These are phyloP conservation scores for Malus hybrid DNA, from an alignment of 331 rosid species.

Conservation along the genomic window DNA sequence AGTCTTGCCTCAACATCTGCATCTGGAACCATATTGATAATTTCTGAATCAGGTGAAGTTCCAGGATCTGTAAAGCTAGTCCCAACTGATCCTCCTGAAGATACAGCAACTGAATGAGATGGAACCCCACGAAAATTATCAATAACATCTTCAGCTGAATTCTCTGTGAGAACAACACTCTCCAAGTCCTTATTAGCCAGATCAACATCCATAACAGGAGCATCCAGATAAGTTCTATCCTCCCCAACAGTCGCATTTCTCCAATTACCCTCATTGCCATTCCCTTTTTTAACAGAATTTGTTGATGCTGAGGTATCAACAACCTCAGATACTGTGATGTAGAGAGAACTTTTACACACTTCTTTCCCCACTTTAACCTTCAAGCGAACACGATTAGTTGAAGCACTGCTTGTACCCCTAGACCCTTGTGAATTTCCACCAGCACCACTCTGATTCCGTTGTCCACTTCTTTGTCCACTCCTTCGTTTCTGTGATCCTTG, in stretches of 20 bases:
- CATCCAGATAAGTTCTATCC: constrained; percentile 17
- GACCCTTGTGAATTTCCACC: constrained; percentile 38
- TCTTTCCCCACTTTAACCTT: constrained; percentile 75
- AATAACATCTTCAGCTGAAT: constrained; percentile 33
- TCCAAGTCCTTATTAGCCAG: constrained; percentile 37
- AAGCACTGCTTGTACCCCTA: constrained; percentile 27
- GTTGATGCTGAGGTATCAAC: constrained; percentile 36
- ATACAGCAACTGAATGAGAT: constrained; percentile 34
- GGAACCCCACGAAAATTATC: constrained; percentile 30
- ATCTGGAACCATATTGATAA: constrained; percentile 64
- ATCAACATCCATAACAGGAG: constrained; percentile 33
- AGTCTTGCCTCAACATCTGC: constrained; percentile 46
- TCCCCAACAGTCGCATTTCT: constrained; percentile 25
- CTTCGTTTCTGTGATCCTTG: constrained; percentile 43
- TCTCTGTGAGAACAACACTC: constrained; percentile 28
- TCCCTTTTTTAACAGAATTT: constrained; percentile 26
- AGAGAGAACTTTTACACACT: constrained; percentile 36
- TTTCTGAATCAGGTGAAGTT: constrained; percentile 99
- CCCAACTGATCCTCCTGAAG: constrained; percentile 40
- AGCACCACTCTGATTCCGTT: constrained; percentile 33
- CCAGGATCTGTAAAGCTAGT: constrained; percentile 67
- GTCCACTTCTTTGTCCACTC: constrained; percentile 45
- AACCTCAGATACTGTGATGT: constrained; percentile 40
- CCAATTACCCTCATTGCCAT: constrained; percentile 24
- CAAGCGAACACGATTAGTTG: constrained; percentile 57